These are phyloP conservation scores for Boletus eberwhitei DNA, from an alignment of 768 basidiomycete genomes.

Conservation along the genomic window DNA sequence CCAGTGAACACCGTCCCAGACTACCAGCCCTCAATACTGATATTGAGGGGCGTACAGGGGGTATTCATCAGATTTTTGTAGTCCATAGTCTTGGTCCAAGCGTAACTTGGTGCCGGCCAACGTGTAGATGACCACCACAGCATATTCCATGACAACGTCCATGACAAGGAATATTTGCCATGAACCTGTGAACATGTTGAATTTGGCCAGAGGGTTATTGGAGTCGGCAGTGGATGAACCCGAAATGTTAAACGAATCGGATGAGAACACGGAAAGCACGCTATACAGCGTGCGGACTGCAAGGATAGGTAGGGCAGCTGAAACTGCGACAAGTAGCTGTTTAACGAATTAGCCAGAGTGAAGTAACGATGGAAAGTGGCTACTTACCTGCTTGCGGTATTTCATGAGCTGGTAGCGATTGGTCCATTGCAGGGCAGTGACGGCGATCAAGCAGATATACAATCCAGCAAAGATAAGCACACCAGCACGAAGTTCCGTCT, in stretches of 20 bases:
- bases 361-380: background rate
- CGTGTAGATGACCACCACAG: conserved; percentile 44
- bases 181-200: conserved; percentile 54
- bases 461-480: conserved; percentile 32
- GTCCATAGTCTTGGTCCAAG: conserved; percentile 32
- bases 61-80: conserved; percentile 25
- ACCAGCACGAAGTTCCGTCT: conserved; percentile 33
- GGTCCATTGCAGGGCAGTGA: conserved; percentile 50
- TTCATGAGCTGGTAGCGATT: conserved; percentile 38
- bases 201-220: conserved; percentile 41
- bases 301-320: conserved; percentile 57
- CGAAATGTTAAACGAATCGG: conserved; percentile 36
- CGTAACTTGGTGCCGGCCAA: conserved; percentile 28
- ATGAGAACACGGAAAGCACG: conserved; percentile 56
- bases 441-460: conserved; percentile 44
- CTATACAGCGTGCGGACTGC: conserved; percentile 47
- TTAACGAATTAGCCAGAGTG: conserved; percentile 7
- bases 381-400: conserved; percentile 34
- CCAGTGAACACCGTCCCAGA: background rate
- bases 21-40: conserved; percentile 17
- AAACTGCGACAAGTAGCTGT: conserved; percentile 56
- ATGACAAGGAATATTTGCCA: conserved; percentile 60
- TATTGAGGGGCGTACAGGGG: conserved; percentile 35
- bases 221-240: conserved; percentile 17
- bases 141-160: conserved; percentile 59